Evolutionary conservation across 257 asterid genomes (phyloP), one percentile per base, ranked within the genome.

Genomic region (Capsicum pubescens): DNA sequence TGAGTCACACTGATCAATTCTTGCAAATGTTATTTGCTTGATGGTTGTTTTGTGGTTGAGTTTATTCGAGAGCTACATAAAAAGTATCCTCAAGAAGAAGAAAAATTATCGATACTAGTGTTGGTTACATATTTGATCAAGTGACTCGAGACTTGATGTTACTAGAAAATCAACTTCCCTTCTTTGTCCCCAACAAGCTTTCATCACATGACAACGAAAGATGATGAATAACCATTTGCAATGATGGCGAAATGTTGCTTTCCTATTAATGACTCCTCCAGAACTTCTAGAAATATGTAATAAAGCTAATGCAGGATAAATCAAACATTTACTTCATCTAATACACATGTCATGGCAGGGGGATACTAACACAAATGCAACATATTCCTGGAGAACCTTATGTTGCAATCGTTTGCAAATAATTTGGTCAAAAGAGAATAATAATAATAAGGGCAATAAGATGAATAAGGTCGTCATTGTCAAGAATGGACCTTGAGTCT

Each of bases 11-110:
- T 39, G 42, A 39, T 39, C 42, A 39, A 17, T 86, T 86, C 11
- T 17, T 19, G 3, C 61, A 83, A 72, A 85, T 83, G 48, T 26
- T 83, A 59, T 48, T 48, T 83, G 52, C 70, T 79, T 48, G 85
- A 86, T 59, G 84, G 88, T 8, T 79, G 83, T 16, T 86, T 86
- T 19, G 56, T 26, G 32, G 32, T 86, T n/a, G 86, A 86, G 80
- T 63, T 59, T 8, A 56, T 86, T 32, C 76, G 78, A 11, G 68
- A 80, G 77, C 32, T 9, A 8, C 12, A 55, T n/a, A 66, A 32
- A 36, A 8, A 5, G 1, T 10, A 8, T 16, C 39, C 76, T 26
- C 7, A 6, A 13, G 59, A 32, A n/a, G 26, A 67, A 42, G 84
- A 69, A n/a, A 57, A 3, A 67, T 83, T 63, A 58, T 66, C 35